phyloP scores from a whole-genome alignment of 495 filamentous ascomycete species.

The Staphylotrichum tortipilum region DNA sequence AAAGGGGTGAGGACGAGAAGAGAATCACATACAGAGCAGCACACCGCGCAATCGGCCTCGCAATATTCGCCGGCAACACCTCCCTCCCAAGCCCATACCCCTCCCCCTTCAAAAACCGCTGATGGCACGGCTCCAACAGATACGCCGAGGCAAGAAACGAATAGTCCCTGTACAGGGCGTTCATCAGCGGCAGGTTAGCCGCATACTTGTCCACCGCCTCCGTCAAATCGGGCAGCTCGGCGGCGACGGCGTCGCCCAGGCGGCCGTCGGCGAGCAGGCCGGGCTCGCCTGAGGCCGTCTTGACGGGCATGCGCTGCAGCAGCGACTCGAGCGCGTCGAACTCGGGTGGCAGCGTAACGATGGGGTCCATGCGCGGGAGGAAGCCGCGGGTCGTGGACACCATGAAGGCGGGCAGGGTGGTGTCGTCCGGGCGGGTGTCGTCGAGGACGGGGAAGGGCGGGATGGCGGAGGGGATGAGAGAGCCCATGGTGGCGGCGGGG shows the following conservation, averaged over 20 bases:
- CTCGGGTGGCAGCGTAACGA: constrained; percentile 52
- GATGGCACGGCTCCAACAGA: constrained; percentile 88
- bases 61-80: constrained; percentile 58
- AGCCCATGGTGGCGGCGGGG: constrained; percentile 32
- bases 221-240: constrained; percentile 66
- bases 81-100: constrained; percentile 68
- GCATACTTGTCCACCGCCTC: constrained; percentile 59
- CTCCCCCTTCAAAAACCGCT: constrained; percentile 56
- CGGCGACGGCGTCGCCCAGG: constrained; percentile 58
- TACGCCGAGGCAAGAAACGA: constrained; percentile 82
- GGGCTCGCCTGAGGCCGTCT: constrained; percentile 55
- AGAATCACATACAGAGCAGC: constrained; percentile 33
- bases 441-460: constrained; percentile 31
- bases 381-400: constrained; percentile 80
- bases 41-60: constrained; percentile 66
- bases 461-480: constrained; percentile 18
- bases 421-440: constrained; percentile 33
- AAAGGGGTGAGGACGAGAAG: neutral
- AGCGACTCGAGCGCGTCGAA: constrained; percentile 63
- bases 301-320: constrained; percentile 65
- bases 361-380: constrained; percentile 55
- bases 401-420: constrained; percentile 69
- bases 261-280: constrained; percentile 66
- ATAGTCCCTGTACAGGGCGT: constrained; percentile 83
- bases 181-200: constrained; percentile 62